Base-by-base conservation (phyloP, 2,329 filamentous ascomycete genomes). In the Alternaria panax region DNA sequence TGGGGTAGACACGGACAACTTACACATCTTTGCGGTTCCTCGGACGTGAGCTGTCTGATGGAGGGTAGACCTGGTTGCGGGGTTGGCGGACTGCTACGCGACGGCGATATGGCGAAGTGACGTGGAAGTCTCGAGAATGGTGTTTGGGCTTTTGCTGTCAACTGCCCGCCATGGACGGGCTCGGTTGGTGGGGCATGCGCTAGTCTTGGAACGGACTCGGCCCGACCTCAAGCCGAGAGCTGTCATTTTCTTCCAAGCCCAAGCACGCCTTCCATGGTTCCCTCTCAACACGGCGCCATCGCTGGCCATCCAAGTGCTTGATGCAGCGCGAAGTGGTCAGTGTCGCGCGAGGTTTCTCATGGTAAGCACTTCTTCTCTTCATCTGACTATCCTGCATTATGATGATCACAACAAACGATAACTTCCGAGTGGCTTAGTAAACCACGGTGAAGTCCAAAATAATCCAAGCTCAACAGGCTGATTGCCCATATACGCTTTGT, bases 391-490 rank as follows among this genome's bases (percentile, higher is more conserved):
- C 11, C 20, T 18, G 60, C 67, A 60, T 59, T 41, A 72, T 77
- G 74, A 77, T 77, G 74, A 76, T 75, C 53, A 66, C 36, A 48
- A 38, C 47, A 62, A 72, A 73, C 67, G 54, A 68, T 71, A 72
- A 75, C 70, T 75, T 73, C 75, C 66, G 73, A 77, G 74, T 72
- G 34, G 34, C 34, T 38, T 66, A 8, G 38, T 41, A 64, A 68
- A 64, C 67, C 67, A 66, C 75, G 63, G 70, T 77, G 75, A 76
- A 75, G 75, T 71, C 65, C 65, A 68, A 74, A 75, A 71, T 77
- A 77, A 74, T 75, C 83, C 82, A 84, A 84, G 82, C 82, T 84
- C 82, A 84, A 84, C 81, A 84, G 79, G 81, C 81, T 85, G 82
- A 85, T 76, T 63, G 56, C 60, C 42, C 27, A 54, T 53, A 36